Conservation (phyloP, 345 rosid genomes). For the Microcos paniculata region DNA sequence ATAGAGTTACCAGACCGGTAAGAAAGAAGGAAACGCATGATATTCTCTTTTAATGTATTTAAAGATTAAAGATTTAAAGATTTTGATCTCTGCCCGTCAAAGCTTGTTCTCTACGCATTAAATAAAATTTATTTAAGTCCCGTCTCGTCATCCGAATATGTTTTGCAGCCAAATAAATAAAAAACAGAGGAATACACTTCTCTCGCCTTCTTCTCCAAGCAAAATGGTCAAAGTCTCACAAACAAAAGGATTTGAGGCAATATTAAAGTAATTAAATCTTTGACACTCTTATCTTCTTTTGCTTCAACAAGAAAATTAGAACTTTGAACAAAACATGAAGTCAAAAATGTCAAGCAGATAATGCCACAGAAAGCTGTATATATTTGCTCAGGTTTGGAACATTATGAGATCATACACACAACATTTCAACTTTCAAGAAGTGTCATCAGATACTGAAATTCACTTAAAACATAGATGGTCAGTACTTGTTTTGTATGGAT, state of each 20-base stretch:
- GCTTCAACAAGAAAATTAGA: not conserved
- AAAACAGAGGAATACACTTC: not conserved
- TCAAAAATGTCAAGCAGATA: conserved; percentile 7
- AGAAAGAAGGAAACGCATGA: too few species aligned
- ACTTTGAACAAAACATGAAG: not conserved
- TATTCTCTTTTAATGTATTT: too few species aligned
- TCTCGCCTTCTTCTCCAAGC: conserved; percentile 7
- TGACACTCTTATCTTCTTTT: not conserved
- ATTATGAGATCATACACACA: not conserved
- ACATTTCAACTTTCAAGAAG: not conserved
- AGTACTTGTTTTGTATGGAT: conserved; percentile 13
- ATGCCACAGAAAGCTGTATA: not conserved
- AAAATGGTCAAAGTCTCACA: not conserved
- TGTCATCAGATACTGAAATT: not conserved
- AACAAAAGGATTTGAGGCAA: not conserved
- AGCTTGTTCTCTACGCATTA: too few species aligned
- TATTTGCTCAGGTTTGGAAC: not conserved
- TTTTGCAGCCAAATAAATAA: too few species aligned
- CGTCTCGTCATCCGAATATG: too few species aligned
- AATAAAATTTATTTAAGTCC: too few species aligned
- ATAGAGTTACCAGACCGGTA: too few species aligned
- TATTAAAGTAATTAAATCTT: not conserved
- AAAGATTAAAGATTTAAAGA: too few species aligned
- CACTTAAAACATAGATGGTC: conserved; percentile 1
- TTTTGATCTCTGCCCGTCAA: too few species aligned